Evolutionary conservation across 2,329 filamentous ascomycete genomes (phyloP).

Genomic region (Ramularia endophylla): DNA sequence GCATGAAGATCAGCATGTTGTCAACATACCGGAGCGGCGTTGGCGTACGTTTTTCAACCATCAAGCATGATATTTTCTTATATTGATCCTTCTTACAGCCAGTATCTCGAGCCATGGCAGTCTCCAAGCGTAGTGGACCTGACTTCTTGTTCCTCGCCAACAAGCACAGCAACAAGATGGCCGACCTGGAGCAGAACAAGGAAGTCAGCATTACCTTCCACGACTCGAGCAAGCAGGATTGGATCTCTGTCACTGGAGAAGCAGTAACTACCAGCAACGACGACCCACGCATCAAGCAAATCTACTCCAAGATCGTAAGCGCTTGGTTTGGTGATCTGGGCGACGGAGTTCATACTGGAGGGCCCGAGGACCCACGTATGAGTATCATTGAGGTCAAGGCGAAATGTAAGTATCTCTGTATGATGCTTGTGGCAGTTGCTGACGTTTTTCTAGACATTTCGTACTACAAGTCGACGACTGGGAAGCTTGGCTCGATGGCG

Average conservation of each 20-base stretch:
- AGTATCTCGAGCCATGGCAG: constrained; percentile 44
- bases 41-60: constrained; percentile 23
- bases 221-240: constrained; percentile 42
- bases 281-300: constrained; percentile 45
- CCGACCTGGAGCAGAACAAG: constrained; percentile 39
- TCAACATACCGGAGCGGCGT: constrained; percentile 38
- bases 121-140: constrained; percentile 51
- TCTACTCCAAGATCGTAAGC: constrained; percentile 35
- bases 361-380: constrained; percentile 44
- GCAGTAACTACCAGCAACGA: constrained; percentile 36
- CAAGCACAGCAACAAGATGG: constrained; percentile 42
- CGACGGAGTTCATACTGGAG: constrained; percentile 44
- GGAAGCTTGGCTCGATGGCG: constrained; percentile 26
- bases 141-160: constrained; percentile 49
- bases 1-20: constrained; percentile 40
- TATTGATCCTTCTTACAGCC: constrained; percentile 21
- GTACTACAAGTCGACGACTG: constrained; percentile 30
- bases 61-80: neutral
- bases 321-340: constrained; percentile 49
- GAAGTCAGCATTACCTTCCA: constrained; percentile 43
- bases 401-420: constrained; percentile 23
- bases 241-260: constrained; percentile 42
- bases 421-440: neutral
- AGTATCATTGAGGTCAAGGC: constrained; percentile 35
- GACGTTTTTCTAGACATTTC: constrained; percentile 25